phyloP scores from a whole-genome alignment of 257 asterid species.

The Catharanthus roseus region DNA sequence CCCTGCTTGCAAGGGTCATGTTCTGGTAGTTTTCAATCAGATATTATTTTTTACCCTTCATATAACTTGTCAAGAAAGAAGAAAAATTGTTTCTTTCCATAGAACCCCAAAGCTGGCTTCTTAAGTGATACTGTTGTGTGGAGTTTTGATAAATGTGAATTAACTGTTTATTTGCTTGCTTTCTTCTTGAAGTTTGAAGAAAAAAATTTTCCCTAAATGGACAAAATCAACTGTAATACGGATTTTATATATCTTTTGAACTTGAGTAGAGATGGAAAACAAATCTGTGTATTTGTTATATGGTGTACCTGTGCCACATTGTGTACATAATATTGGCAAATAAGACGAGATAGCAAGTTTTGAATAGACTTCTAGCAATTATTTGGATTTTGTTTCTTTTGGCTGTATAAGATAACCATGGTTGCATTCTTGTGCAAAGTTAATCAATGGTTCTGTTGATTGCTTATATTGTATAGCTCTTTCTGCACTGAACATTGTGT shows the following conservation, averaged over 20 bases:
- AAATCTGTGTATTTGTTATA: not conserved
- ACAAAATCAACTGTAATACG: not conserved
- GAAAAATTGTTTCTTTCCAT: not conserved
- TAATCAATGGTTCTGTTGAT: not conserved
- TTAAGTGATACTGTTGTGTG: not conserved
- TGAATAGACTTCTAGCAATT: not conserved
- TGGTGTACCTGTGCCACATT: not conserved
- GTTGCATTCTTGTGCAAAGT: not conserved
- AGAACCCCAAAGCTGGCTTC: not conserved
- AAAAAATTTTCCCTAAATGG: not conserved
- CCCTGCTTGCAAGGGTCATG: slow-evolving; percentile 98
- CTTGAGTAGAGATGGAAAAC: not conserved
- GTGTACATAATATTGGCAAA: not conserved
- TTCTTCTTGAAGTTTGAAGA: not conserved
- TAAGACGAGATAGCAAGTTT: not conserved
- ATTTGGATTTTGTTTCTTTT: not conserved
- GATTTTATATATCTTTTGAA: not conserved
- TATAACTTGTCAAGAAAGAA: not conserved
- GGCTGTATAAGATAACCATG: not conserved
- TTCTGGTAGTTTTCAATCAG: slow-evolving; percentile 47
- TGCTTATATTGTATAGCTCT: not conserved
- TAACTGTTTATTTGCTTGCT: not conserved
- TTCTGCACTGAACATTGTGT: not conserved
- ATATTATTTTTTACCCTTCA: not conserved
- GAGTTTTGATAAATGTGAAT: not conserved